Percentiles rank a stretch among this genome's conserved stretches.
Evolutionary conservation across 2,329 filamentous ascomycete species (phyloP).

Genomic region (Dothideomycetidae sp.): DNA sequence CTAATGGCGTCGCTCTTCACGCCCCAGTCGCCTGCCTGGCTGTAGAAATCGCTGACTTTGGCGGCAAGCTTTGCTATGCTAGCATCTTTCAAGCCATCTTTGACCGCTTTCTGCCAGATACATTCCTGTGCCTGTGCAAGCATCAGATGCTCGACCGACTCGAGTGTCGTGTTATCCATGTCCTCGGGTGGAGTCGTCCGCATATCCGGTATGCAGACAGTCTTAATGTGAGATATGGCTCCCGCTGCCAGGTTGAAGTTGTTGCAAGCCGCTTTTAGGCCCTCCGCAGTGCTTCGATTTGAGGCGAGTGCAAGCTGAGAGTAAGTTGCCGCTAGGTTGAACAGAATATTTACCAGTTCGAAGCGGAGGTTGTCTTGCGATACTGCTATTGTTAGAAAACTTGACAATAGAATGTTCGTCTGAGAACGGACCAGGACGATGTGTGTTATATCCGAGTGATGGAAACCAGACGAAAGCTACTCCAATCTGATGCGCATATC

Average conservation of each 20-base stretch:
- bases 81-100: slow-evolving; percentile 82
- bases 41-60: slow-evolving; percentile 83
- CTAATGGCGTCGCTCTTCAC: slow-evolving; percentile 81
- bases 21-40: slow-evolving; percentile 66
- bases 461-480: slow-evolving; percentile 96
- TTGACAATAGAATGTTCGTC: slow-evolving; percentile 13
- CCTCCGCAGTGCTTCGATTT: slow-evolving; percentile 64
- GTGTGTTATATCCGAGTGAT: slow-evolving; percentile 76
- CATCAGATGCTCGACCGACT: slow-evolving; percentile 68
- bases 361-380: slow-evolving; percentile 56
- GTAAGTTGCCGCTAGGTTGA: slow-evolving; percentile 86
- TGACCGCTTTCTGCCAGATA: slow-evolving; percentile 95
- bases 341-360: slow-evolving; percentile 84
- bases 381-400: slow-evolving; percentile 24
- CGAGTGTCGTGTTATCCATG: slow-evolving; percentile 80
- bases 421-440: slow-evolving; percentile 40
- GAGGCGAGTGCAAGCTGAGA: slow-evolving; percentile 76
- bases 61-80: slow-evolving; percentile 85
- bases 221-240: slow-evolving; percentile 64
- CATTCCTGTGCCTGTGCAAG: slow-evolving; percentile 92
- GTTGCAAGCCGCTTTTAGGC: slow-evolving; percentile 74
- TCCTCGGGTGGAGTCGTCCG: slow-evolving; percentile 73
- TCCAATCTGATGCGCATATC: slow-evolving; percentile 49
- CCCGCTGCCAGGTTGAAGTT: slow-evolving; percentile 83
- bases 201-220: slow-evolving; percentile 64